These are phyloP conservation scores for Neolentinus lepideus DNA, from an alignment of 1,284 basidiomycete genomes.

Conservation along the genomic window DNA sequence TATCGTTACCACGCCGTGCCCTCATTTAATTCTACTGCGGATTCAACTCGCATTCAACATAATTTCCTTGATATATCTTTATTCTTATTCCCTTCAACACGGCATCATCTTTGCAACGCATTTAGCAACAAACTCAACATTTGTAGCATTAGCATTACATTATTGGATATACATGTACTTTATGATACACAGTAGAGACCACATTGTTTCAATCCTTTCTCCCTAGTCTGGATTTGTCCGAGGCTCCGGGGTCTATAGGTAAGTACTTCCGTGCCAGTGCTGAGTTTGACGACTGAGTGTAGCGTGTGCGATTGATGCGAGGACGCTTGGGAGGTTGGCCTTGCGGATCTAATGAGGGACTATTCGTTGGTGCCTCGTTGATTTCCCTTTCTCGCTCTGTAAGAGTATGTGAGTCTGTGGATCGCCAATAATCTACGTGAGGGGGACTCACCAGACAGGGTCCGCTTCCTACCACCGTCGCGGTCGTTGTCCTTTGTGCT, in stretches of 20 bases:
- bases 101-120: constrained; percentile 10
- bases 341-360: constrained; percentile 6
- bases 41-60: constrained; percentile 11
- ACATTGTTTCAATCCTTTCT: constrained; percentile 33
- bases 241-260: constrained; percentile 51
- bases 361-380: constrained; percentile 19
- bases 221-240: constrained; percentile 45
- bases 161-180: constrained; percentile 1
- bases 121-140: constrained; percentile 6
- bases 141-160: constrained; percentile 1
- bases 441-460: constrained; percentile 49
- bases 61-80: constrained; percentile 14
- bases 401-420: constrained; percentile 1
- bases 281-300: constrained; percentile 20
- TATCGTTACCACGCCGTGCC: not conserved
- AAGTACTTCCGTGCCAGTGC: constrained; percentile 50
- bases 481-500: constrained; percentile 50
- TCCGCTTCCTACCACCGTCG: constrained; percentile 57
- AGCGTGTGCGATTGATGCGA: constrained; percentile 35
- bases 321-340: constrained; percentile 26
- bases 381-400: constrained; percentile 47
- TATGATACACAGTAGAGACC: constrained; percentile 8
- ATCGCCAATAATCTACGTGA: not conserved
- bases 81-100: constrained; percentile 9
- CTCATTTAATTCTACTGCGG: constrained; percentile 5